Conservation (phyloP, 2,329 filamentous ascomycete species). For the Chrysosporium keratinophilum region DNA sequence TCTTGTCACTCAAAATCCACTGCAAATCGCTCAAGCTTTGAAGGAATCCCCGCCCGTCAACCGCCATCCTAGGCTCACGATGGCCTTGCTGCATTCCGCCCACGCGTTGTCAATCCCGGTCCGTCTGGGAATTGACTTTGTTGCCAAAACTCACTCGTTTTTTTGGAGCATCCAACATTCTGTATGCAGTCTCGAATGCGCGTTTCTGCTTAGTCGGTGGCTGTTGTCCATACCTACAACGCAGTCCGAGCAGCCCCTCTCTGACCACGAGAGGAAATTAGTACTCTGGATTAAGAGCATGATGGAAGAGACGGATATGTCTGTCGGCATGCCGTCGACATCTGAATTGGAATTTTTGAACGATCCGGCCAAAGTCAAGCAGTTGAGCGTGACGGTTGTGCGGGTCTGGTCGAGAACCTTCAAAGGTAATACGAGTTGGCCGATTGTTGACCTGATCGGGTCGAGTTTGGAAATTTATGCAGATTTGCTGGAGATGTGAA, state of each 20-base stretch:
- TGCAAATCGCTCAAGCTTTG: constrained; percentile 39
- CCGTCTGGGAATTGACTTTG: constrained; percentile 44
- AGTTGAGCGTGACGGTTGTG: constrained; percentile 40
- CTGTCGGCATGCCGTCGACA: constrained; percentile 29
- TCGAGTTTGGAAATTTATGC: constrained; percentile 39
- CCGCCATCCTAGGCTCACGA: constrained; percentile 39
- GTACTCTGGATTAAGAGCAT: constrained; percentile 41
- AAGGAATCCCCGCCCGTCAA: constrained; percentile 35
- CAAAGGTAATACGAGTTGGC: constrained; percentile 41
- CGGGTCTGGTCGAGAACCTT: constrained; percentile 40
- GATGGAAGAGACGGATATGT: constrained; percentile 42
- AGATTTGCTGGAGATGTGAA: constrained; percentile 32
- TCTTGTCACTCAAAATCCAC: constrained; percentile 39
- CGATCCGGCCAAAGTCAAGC: constrained; percentile 35
- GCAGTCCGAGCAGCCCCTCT: constrained; percentile 34
- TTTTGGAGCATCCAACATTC: constrained; percentile 49
- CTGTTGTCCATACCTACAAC: constrained; percentile 36
- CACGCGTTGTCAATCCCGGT: constrained; percentile 47
- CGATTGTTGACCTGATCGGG: constrained; percentile 39
- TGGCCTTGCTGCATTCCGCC: constrained; percentile 44
- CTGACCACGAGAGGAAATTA: constrained; percentile 39
- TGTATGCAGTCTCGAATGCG: constrained; percentile 45
- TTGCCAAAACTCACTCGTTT: constrained; percentile 44
- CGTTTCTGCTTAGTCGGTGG: constrained; percentile 41
- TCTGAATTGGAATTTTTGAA: constrained; percentile 36